Evolutionary conservation across 441 rosid species (phyloP), one percentile per base, ranked within the genome.

Genomic region (Aleurites moluccanus): DNA sequence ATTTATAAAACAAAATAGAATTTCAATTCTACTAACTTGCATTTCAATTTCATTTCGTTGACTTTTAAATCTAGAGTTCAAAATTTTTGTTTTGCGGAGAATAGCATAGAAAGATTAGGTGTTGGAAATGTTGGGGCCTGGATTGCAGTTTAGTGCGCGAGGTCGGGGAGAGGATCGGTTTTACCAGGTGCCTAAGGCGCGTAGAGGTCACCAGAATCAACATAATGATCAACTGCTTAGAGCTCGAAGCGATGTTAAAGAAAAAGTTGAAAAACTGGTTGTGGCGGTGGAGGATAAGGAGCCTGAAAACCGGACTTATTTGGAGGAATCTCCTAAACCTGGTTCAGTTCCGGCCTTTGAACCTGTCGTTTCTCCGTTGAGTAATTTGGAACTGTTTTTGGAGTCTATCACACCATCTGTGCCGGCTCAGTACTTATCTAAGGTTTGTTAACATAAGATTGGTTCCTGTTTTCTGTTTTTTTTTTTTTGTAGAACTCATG

Each of bases 331-430:
- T 55, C 66, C 59, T 5, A 87, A 83, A 79, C 68, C 73, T 52
- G 75, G 53, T n/a, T 73, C 74, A 0, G 42, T 61, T 38, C 78
- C 78, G 44, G 78, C 73, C 6, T 64, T 49, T 52, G 85, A 86
- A 77, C 79, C 86, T 53, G 74, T 73, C 14, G 73, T 74, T 25
- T 73, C 83, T 20, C 85, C 83, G 7, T 75, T 73, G 64, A 88
- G 87, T 81, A 89, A 90, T 66, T 76, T 92, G 50, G 86, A 89
- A 35, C 84, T 91, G 75, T 88, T 92, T 74, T 47, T 90, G 82
- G 85, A 83, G 66, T 86, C 92, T 35, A 86, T 86, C 66, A 84
- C 85, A 42, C 97, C 97, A 30, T 73, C 80, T 28, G 92, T 89
- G 49, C 86, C 88, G 3, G 86, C 86, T 2, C 94, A 84, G 73